A percentile compares a stretch with the other conserved stretches of the same genome.
Evolutionary conservation across 1,139 yeast genomes (phyloP).

Genomic region (Insectozyma bohioensis): DNA sequence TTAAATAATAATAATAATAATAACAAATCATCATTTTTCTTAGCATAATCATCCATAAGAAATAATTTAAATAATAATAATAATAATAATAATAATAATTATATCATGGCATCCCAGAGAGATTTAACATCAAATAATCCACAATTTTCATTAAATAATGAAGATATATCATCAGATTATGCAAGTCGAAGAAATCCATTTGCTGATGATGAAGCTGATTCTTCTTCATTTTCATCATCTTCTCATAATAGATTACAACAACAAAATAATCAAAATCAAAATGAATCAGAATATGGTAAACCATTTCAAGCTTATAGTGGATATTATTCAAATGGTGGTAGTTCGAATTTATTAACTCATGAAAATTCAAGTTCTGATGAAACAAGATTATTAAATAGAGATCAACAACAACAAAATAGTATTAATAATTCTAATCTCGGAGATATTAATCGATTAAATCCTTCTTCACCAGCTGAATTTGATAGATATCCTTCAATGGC

Average conservation of each 20-base stretch:
- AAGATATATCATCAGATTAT: constrained; percentile 15
- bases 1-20: too few relatives aligned
- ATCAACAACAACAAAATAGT: constrained; percentile 9
- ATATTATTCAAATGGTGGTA: constrained; percentile 43
- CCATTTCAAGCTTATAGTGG: constrained; percentile 47
- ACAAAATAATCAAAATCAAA: constrained; percentile 13
- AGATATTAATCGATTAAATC: constrained; percentile 14
- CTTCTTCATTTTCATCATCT: constrained; percentile 22
- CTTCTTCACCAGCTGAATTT: constrained; percentile 48
- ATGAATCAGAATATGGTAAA: constrained; percentile 25
- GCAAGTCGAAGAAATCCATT: constrained; percentile 24
- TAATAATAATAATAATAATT: too few relatives aligned
- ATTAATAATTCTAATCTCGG: constrained; percentile 17
- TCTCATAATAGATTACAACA: constrained; percentile 24
- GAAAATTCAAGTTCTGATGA: constrained; percentile 27
- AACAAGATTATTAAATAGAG: constrained; percentile 11
- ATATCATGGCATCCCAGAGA: constrained; percentile 25
- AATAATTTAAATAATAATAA: too few relatives aligned
- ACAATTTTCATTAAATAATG: constrained; percentile 18
- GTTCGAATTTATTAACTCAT: constrained; percentile 37
- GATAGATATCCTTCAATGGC: constrained; percentile 58
- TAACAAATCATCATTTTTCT: too few relatives aligned
- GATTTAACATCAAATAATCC: constrained; percentile 36
- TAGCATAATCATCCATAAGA: too few relatives aligned
- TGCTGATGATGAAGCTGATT: constrained; percentile 22